phyloP scores from a whole-genome alignment of 1,139 yeast species.

The Kazachstania sp. region DNA sequence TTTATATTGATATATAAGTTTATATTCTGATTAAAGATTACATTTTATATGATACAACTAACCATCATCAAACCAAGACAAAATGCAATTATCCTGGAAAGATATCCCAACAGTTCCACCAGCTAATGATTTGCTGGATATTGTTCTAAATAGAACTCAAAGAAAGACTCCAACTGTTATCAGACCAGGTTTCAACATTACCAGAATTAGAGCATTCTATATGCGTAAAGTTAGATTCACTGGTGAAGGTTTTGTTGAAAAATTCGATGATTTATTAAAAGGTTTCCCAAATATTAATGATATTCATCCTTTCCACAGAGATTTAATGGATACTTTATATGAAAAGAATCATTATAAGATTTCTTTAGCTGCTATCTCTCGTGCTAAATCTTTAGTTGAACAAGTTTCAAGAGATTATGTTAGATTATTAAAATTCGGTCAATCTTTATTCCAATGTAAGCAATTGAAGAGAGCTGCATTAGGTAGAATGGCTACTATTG shows the following conservation, averaged over 20 bases:
- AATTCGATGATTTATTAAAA: constrained; percentile 70
- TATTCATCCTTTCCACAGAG: constrained; percentile 97
- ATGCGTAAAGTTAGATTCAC: constrained; percentile 97
- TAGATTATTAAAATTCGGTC: constrained; percentile 91
- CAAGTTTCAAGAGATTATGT: constrained; percentile 94
- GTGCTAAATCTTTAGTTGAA: constrained; percentile 89
- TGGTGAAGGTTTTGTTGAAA: constrained; percentile 91
- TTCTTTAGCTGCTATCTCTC: constrained; percentile 88
- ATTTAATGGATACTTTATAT: constrained; percentile 91
- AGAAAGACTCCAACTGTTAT: constrained; percentile 97
- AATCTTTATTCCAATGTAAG: constrained; percentile 94
- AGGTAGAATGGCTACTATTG: constrained; percentile 99
- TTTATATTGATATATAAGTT: no score
- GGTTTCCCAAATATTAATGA: constrained; percentile 97
- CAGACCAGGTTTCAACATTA: constrained; percentile 91
- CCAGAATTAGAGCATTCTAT: constrained; percentile 94
- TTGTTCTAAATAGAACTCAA: constrained; percentile 93
- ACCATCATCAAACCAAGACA: neutral
- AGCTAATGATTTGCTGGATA: constrained; percentile 88
- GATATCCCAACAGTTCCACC: constrained; percentile 93
- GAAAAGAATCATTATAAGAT: constrained; percentile 97
- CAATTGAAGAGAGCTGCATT: constrained; percentile 96
- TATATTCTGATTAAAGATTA: no score
- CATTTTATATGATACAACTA: neutral
- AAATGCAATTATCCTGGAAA: constrained; percentile 96